Base-by-base conservation (phyloP, 75 land plant species). In the Cryptomeria japonica region DNA sequence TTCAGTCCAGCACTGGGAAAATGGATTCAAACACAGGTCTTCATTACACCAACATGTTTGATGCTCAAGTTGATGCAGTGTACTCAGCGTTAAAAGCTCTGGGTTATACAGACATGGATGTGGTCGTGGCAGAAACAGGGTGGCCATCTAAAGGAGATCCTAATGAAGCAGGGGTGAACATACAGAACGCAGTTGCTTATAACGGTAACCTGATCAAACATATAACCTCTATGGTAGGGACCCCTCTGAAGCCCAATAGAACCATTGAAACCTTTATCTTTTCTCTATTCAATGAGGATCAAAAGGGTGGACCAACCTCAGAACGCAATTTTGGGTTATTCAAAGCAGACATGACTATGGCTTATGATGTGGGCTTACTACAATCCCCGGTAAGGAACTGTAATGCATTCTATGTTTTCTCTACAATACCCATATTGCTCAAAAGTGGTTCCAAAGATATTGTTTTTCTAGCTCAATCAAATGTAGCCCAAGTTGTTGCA, bases 41-140 rank as follows among this genome's bases (percentile, higher is more conserved):
- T 85, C 97, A 93, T 86, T 96, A 96, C 87, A 91, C 87, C 87
- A 96, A 96, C 87, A 90, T 96, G 94, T 92, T 96, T 79, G 98
- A 96, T 90, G 98, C 98, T 80, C 95, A 93, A 89, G 84, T 96
- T 72, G 98, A 96, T 88, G 97, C 98, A 39, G 97, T 95, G n/a
- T 96, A 95, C 89, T 92, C 93, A 61, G 98, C 98, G 37, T 85
- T 96, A 80, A 92, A 90, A 79, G 87, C 92, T 87, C 87, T 94
- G 42, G 96, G 96, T 3, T 95, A 89, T 90, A 73, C 82, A 22
- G 90, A 93, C 32, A 91, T 96, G 92, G 96, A 95, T 56, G 90
- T 97, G 3, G 87, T 94, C 4, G 89, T 97, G 44, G 93, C 98
- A 18, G 98, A 97, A 86, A 97, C 98, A 37, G 98, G 98, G 0